Base-by-base conservation (phyloP, 2,329 filamentous ascomycete species). In the Beauveria sp. region DNA sequence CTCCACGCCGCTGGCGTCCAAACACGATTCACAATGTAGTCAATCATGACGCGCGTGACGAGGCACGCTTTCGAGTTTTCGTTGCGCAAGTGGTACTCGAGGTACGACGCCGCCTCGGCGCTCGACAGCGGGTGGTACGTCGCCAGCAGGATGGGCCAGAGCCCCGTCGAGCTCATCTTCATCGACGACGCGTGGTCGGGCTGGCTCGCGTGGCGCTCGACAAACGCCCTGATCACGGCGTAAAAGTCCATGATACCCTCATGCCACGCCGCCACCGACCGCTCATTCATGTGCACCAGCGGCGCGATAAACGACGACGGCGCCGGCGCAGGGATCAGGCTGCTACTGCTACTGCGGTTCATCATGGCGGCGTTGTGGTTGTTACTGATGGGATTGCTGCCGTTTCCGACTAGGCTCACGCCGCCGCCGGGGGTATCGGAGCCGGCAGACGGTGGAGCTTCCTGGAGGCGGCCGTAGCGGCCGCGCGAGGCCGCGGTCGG, bases 1-100 rank as follows among this genome's bases (percentile, higher is more conserved):
- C 69, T 69, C 76, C 76, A 78, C 6, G 74, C 75, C 38, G 70
- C 69, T 5, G 73, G 70, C 2, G 72, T 71, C 74, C 76, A 77
- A 45, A 77, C 72, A 3, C 74, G 70, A 62, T 75, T 75, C 59
- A 78, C 74, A 46, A 78, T 70, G 60, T 74, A 77, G 66, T 78
- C 75, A 34, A 78, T 71, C 22, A 77, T 70, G 63, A 77, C 70
- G 7, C 76, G 72, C 2, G 76, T 77, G 18, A 78, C 73, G n/a
- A 78, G 70, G 63, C 75, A 78, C 3, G 72, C 71, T 66, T 77
- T 77, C 54, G 73, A 71, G 60, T 73, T 73, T 40, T 72, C 70
- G 24, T 75, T 72, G 58, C 72, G 72, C 24, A 78, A 69, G 57
- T 78, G 76, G 60, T 70, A 71, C 52, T 76, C 72, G 22, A 78